Conservation (phyloP, 2,329 filamentous ascomycete genomes). For the Colletotrichum lupini region DNA sequence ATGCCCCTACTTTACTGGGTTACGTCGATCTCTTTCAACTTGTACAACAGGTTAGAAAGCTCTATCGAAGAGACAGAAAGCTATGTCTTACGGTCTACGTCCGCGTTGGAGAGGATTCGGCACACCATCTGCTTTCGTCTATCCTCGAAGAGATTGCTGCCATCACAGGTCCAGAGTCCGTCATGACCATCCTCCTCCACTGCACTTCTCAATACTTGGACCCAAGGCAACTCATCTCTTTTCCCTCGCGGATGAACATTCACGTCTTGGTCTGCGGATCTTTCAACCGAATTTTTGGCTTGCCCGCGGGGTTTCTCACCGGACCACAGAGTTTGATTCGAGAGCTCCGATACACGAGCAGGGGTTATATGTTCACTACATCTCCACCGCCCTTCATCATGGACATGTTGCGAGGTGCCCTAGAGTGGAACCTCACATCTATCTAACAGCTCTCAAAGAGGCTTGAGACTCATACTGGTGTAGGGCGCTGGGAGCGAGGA, state of each 20-base stretch:
- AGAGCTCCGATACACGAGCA: conserved; percentile 33
- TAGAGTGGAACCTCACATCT: not conserved
- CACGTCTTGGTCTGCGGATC: conserved; percentile 26
- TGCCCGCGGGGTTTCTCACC: conserved; percentile 24
- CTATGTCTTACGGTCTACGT: conserved; percentile 1
- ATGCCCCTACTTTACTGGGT: not conserved
- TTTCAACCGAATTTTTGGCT: conserved; percentile 16
- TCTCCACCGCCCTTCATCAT: conserved; percentile 29
- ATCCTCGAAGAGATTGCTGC: conserved; percentile 11
- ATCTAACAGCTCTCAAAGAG: too few relatives aligned
- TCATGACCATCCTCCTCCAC: conserved; percentile 29
- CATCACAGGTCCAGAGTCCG: conserved; percentile 1
- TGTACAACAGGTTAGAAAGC: conserved; percentile 5
- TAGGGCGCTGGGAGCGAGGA: too few relatives aligned
- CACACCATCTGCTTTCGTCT: not conserved
- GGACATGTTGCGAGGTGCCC: conserved; percentile 18
- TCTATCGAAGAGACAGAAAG: not conserved
- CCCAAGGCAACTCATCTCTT: not conserved
- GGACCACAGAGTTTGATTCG: conserved; percentile 21
- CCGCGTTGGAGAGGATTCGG: conserved; percentile 9
- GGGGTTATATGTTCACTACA: conserved; percentile 30
- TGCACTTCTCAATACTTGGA: conserved; percentile 15
- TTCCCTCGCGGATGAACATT: not conserved
- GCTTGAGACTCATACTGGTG: too few relatives aligned
- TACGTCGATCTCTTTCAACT: conserved; percentile 23